A percentile compares a stretch with the other conserved stretches of the same genome.
Conservation (phyloP, 306 rosid species). For the Glycine latifolia region DNA sequence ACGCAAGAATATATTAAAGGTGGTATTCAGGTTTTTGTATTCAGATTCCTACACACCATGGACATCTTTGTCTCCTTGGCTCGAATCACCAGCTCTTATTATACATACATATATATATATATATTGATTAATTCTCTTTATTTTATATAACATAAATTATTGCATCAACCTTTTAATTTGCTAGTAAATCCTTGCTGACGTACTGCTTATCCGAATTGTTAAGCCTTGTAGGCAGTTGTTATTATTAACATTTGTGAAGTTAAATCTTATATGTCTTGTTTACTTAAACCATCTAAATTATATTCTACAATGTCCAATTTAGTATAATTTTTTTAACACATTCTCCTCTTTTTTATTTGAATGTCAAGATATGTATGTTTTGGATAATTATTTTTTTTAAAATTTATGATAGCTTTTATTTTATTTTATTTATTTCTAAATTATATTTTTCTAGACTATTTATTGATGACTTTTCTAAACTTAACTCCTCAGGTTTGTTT, state of each 20-base stretch:
- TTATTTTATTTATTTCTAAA: no score
- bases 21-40: conserved; percentile 50
- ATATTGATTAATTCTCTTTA: no score
- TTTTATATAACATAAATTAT: no score
- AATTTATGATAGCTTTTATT: no score
- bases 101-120: not conserved
- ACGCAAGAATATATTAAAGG: conserved; percentile 50
- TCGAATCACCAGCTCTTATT: conserved; percentile 48
- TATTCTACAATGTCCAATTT: not conserved
- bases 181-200: not conserved
- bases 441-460: no score
- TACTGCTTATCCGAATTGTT: not conserved
- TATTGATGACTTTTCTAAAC: no score
- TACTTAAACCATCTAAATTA: not conserved
- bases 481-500: no score
- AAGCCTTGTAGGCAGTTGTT: not conserved
- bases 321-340: not conserved
- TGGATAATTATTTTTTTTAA: not conserved
- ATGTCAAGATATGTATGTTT: not conserved
- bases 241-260: not conserved
- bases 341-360: not conserved
- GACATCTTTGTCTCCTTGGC: conserved; percentile 72
- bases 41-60: conserved; percentile 67
- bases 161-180: not conserved
- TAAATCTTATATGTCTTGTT: not conserved